Conservation (phyloP, 306 rosid genomes). For the Comarum palustre region DNA sequence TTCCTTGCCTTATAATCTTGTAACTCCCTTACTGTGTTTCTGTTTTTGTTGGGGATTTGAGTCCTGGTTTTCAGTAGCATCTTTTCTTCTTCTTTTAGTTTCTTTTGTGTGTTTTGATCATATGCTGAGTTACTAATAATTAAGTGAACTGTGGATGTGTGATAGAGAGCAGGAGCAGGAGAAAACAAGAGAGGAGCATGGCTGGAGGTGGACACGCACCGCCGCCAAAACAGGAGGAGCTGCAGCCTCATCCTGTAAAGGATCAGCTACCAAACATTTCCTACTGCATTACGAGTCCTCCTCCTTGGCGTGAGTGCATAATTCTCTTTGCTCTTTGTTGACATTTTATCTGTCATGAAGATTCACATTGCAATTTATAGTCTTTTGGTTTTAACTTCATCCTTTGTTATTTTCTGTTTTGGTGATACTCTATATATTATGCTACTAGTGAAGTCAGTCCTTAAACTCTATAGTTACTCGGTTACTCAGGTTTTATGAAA, state of each 20-base stretch:
- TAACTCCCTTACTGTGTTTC: not conserved
- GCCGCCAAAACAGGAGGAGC: constrained; percentile 83
- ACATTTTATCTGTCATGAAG: not conserved
- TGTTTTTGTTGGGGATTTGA: constrained; percentile 1
- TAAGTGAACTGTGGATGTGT: constrained; percentile 6
- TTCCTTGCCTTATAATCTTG: not conserved
- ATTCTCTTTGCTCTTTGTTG: constrained; percentile 5
- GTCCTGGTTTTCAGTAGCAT: constrained; percentile 20
- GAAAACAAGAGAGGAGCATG: constrained; percentile 33
- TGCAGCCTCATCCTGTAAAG: constrained; percentile 77
- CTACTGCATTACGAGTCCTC: constrained; percentile 96
- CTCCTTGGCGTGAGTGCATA: constrained; percentile 90
- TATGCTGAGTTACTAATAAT: not conserved
- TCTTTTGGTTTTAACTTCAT: not conserved
- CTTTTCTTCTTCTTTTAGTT: not conserved
- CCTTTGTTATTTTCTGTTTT: not conserved
- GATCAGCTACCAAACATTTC: constrained; percentile 84
- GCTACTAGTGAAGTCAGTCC: not conserved
- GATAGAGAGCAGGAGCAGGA: constrained; percentile 12
- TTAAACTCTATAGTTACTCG: not conserved
- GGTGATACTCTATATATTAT: not conserved
- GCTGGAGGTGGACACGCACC: constrained; percentile 73
- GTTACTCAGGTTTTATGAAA: not conserved
- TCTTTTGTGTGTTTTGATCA: constrained; percentile 14
- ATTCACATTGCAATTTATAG: not conserved